Base-by-base conservation (phyloP, 208 protist genomes). In the Hexamita inflata region DNA sequence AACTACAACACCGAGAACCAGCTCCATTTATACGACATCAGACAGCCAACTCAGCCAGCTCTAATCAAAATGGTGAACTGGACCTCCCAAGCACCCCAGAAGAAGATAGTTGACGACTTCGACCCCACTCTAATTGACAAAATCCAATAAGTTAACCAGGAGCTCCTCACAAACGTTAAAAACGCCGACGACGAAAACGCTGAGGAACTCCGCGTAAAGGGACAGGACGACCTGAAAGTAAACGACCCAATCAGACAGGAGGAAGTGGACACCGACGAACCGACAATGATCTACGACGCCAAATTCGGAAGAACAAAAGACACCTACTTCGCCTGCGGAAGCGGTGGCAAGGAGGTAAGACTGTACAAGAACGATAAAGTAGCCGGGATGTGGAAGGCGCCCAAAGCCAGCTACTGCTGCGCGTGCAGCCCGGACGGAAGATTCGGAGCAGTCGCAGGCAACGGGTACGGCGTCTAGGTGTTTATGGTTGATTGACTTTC, bases 1-100 rank as follows among this genome's bases (percentile, higher is more conserved):
- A 86, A 84, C n/a, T 85, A 79, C 0, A 70, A 83, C 39, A 28
- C 58, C 0, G 42, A 75, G 28, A 30, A 86, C 28, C 81, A 88
- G 28, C 1, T 92, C 15, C 83, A 88, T 75, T 58, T 92, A 9
- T 88, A 85, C 68, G 87, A 92, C 68, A 78, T 82, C 15, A 65
- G n/a, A n/a, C n/a, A n/a, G n/a, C n/a, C 59, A n/a, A 75, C 74
- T 40, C 35, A 19, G n/a, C n/a, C 4, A 26, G 35, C 9, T 15
- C 9, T 34, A 11, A 7, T 57, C 7, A 45, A n/a, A n/a, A 66
- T 66, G 24, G 15, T 38, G 13, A 30, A 66, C 60, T 66, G 60
- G 60, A 24, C 60, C 15, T 24, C 13, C 13, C 60, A 66, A 15
- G 34, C 34, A 24, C 60, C 60, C 30, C 60, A 15, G 4, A 78